phyloP scores from a whole-genome alignment of 495 filamentous ascomycete genomes.

The Neurospora sp. region DNA sequence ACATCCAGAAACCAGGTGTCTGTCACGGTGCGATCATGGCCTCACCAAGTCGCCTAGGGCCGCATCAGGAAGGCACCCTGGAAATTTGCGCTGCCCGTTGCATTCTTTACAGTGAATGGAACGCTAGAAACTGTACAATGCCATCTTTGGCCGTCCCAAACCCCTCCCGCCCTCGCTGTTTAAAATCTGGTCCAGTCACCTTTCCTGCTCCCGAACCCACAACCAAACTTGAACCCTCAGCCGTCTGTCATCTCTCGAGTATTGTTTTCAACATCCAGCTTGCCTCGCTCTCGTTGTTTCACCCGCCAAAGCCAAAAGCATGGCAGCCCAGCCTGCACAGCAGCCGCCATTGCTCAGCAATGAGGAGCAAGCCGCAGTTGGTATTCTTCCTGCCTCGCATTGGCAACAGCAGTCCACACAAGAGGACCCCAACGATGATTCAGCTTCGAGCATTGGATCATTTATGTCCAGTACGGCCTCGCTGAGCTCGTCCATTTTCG shows the following conservation, averaged over 20 bases:
- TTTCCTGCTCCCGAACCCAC: background rate
- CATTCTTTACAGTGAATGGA: background rate
- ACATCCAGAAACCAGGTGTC: background rate
- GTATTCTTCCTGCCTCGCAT: slow-evolving; percentile 1
- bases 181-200: background rate
- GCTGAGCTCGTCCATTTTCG: slow-evolving; percentile 19
- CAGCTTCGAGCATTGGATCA: background rate
- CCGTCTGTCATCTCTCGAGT: background rate
- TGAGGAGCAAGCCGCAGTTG: background rate
- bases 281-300: background rate
- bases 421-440: background rate
- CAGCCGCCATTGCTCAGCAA: background rate
- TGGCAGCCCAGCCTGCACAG: background rate
- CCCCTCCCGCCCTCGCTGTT: background rate
- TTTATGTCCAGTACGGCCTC: slow-evolving; percentile 17
- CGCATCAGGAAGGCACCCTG: background rate
- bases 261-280: background rate
- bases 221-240: background rate
- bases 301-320: background rate
- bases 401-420: background rate
- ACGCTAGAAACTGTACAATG: background rate
- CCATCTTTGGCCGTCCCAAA: background rate
- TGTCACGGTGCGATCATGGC: background rate
- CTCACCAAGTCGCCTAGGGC: background rate
- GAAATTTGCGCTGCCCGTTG: background rate